Evolutionary conservation across 768 basidiomycete genomes (phyloP).

Genomic region (Strobilomyces dryophilus): DNA sequence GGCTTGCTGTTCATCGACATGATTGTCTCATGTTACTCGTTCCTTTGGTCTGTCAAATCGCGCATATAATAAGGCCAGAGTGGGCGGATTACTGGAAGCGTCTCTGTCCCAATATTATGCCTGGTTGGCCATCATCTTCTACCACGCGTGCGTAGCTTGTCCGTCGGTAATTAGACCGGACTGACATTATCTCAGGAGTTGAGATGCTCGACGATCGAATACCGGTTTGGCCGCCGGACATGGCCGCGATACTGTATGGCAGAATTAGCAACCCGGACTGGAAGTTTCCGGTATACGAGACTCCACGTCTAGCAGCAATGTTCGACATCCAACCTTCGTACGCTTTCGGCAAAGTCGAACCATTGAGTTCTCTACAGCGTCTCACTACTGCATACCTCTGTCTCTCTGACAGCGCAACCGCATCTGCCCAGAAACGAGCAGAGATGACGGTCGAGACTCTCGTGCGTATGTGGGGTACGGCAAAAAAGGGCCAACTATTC

Average conservation of each 20-base stretch:
- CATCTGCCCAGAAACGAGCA: slow-evolving; percentile 58
- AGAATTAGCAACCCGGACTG: slow-evolving; percentile 63
- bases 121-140: slow-evolving; percentile 54
- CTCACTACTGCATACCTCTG: slow-evolving; percentile 55
- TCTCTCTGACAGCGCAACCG: slow-evolving; percentile 50
- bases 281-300: slow-evolving; percentile 47
- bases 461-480: slow-evolving; percentile 38
- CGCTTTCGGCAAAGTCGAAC: slow-evolving; percentile 60
- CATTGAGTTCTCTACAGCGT: slow-evolving; percentile 49
- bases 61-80: slow-evolving; percentile 64
- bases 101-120: slow-evolving; percentile 58
- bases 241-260: slow-evolving; percentile 60
- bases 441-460: slow-evolving; percentile 59
- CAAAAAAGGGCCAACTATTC: slow-evolving; percentile 43
- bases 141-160: slow-evolving; percentile 23
- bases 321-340: slow-evolving; percentile 50
- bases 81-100: slow-evolving; percentile 95
- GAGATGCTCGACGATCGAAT: slow-evolving; percentile 62
- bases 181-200: slow-evolving; percentile 32
- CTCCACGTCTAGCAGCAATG: slow-evolving; percentile 45
- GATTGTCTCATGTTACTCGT: slow-evolving; percentile 53
- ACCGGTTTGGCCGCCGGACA: slow-evolving; percentile 75
- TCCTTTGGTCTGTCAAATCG: slow-evolving; percentile 59
- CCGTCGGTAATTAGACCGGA: not conserved
- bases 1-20: slow-evolving; percentile 54